Evolutionary conservation across 495 filamentous ascomycete species (phyloP).

Genomic region (Penicillium odoratum): DNA sequence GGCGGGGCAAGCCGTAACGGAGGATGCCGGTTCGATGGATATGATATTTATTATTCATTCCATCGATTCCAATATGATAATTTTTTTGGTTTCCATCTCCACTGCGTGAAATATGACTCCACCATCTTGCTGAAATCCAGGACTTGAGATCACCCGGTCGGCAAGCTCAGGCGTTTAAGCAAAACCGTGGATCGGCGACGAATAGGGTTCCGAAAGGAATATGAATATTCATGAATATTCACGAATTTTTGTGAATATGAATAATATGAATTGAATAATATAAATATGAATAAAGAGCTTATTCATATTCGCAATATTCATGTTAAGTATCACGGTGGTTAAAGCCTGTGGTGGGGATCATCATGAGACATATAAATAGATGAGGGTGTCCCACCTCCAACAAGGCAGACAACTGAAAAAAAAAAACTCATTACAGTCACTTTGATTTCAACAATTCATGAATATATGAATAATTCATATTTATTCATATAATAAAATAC

Average conservation of each 20-base stretch:
- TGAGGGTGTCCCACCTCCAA: no score
- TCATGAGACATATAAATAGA: no score
- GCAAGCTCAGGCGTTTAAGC: neutral
- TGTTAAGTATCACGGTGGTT: no score
- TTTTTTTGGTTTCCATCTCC: slow-evolving; percentile 3
- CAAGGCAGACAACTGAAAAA: no score
- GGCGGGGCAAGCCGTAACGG: slow-evolving; percentile 24
- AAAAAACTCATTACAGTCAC: no score
- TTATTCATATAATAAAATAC: slow-evolving; percentile 11
- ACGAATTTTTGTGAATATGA: no score
- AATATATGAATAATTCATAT: slow-evolving; percentile 13
- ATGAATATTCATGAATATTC: no score
- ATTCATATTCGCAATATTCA: slow-evolving; percentile 10
- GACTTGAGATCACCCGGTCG: neutral
- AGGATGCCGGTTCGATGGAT: slow-evolving; percentile 9
- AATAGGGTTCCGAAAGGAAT: no score
- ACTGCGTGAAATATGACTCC: neutral
- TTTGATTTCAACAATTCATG: neutral
- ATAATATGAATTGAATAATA: no score
- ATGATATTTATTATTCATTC: neutral
- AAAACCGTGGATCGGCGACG: no score
- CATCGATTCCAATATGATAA: slow-evolving; percentile 16
- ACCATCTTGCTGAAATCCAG: neutral
- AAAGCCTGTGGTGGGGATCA: no score
- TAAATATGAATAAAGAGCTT: no score